Evolutionary conservation across 257 asterid genomes (phyloP).

Genomic region (Paraleonurus japonicus): DNA sequence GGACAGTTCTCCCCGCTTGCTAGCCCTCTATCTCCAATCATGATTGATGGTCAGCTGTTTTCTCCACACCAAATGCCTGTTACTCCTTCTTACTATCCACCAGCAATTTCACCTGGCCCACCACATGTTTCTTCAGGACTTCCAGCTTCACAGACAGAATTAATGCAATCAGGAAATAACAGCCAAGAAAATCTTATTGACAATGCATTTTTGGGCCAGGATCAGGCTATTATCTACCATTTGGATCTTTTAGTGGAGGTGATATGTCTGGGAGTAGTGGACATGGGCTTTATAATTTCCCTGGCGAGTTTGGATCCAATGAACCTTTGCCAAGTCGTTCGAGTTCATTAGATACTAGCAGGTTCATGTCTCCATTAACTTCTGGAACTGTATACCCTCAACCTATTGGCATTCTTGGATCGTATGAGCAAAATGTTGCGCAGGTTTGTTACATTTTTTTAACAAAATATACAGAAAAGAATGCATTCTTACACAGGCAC

Average conservation of each 20-base stretch:
- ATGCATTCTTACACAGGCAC: slow-evolving; percentile 25
- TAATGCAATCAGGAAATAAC: slow-evolving; percentile 63
- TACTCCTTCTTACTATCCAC: slow-evolving; percentile 68
- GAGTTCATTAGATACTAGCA: slow-evolving; percentile 62
- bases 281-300: slow-evolving; percentile 77
- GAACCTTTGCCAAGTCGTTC: slow-evolving; percentile 67
- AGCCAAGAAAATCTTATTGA: slow-evolving; percentile 75
- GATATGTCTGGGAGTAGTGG: slow-evolving; percentile 74
- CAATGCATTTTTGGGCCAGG: slow-evolving; percentile 72
- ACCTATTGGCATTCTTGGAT: slow-evolving; percentile 85
- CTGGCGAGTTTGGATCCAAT: slow-evolving; percentile 71
- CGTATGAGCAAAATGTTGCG: slow-evolving; percentile 80
- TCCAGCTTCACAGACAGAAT: slow-evolving; percentile 71
- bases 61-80: slow-evolving; percentile 87
- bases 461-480: slow-evolving; percentile 11
- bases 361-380: slow-evolving; percentile 75
- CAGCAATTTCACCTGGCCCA: slow-evolving; percentile 84
- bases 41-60: slow-evolving; percentile 94
- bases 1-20: slow-evolving; percentile 94
- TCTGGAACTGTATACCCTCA: slow-evolving; percentile 84
- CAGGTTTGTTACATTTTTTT: slow-evolving; percentile 64
- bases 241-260: slow-evolving; percentile 84
- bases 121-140: slow-evolving; percentile 68
- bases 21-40: slow-evolving; percentile 79
- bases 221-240: slow-evolving; percentile 80